Conservation (phyloP, 805 yeast species). For the Sugiyamaella marilandica region DNA sequence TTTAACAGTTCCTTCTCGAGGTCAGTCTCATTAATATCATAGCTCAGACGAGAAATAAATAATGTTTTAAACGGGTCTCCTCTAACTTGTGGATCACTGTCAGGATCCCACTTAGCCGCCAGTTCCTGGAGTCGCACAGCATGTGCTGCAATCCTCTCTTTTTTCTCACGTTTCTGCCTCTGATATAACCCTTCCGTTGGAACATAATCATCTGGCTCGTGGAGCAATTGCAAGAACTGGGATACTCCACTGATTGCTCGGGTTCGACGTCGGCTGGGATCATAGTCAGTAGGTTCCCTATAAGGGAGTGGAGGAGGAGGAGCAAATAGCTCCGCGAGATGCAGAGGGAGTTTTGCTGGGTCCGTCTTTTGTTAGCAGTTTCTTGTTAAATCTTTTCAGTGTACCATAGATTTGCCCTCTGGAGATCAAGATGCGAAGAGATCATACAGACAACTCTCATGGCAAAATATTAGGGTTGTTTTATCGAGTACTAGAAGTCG, state of each 20-base stretch:
- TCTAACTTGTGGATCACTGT: conserved; percentile 48
- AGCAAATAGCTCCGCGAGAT: conserved; percentile 49
- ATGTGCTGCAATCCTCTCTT: conserved; percentile 23
- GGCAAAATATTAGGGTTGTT: too few species aligned
- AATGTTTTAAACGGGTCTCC: conserved; percentile 78
- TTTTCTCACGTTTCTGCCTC: conserved; percentile 28
- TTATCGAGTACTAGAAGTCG: too few species aligned
- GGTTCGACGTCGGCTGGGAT: conserved; percentile 46
- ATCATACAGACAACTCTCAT: too few species aligned
- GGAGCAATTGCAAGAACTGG: conserved; percentile 26
- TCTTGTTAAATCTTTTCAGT: not conserved
- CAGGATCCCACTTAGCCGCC: conserved; percentile 48
- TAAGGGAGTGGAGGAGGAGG: conserved; percentile 55
- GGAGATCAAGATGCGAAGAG: too few species aligned
- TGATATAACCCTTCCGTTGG: conserved; percentile 35
- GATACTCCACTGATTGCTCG: conserved; percentile 45
- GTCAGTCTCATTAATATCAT: conserved; percentile 60
- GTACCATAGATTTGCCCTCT: not conserved
- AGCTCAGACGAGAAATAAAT: conserved; percentile 70
- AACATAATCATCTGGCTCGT: conserved; percentile 26
- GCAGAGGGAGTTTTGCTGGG: conserved; percentile 37
- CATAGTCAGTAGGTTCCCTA: conserved; percentile 46
- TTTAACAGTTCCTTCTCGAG: conserved; percentile 54
- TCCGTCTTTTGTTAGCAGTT: conserved; percentile 31
- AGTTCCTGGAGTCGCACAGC: conserved; percentile 35